Percentiles rank a stretch among this genome's conserved stretches.
Conservation (phyloP, 768 basidiomycete species). For the Phylloporus sp. region DNA sequence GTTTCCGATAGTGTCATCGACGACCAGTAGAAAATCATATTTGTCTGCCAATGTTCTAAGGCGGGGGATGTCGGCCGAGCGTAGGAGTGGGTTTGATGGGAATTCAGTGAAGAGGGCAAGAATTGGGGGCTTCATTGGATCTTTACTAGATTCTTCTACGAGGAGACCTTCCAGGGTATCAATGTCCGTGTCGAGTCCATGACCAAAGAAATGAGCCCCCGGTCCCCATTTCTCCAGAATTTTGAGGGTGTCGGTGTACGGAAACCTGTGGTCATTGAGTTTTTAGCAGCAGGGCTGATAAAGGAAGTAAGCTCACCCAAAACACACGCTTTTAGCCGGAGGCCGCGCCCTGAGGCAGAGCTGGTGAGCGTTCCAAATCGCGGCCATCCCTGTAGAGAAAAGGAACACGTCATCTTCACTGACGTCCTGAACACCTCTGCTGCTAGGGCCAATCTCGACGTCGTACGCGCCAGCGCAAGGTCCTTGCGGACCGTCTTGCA, state of each 20-base stretch:
- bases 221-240: conserved; percentile 95
- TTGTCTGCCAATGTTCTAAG: conserved; percentile 79
- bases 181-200: conserved; percentile 71
- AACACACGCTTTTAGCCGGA: conserved; percentile 81
- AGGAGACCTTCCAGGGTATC: conserved; percentile 66
- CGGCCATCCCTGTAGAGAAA: conserved; percentile 85
- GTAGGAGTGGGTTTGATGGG: conserved; percentile 90
- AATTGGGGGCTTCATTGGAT: conserved; percentile 51
- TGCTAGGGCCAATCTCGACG: conserved; percentile 54
- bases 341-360: conserved; percentile 49
- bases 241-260: conserved; percentile 93
- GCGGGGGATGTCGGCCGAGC: conserved; percentile 72
- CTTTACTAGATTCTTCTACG: conserved; percentile 35
- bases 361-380: conserved; percentile 90
- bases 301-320: conserved; percentile 59
- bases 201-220: conserved; percentile 84
- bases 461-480: conserved; percentile 43
- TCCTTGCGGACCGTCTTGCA: conserved; percentile 29
- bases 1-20: conserved; percentile 95
- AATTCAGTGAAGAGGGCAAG: conserved; percentile 89
- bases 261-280: conserved; percentile 53
- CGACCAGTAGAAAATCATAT: conserved; percentile 79
- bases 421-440: conserved; percentile 62
- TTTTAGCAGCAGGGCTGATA: background rate
- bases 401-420: conserved; percentile 87